A percentile compares a stretch with the other conserved stretches of the same genome.
These are phyloP conservation scores for Venustampulla echinocandica DNA, from an alignment of 495 filamentous ascomycete genomes.

Conservation along the genomic window DNA sequence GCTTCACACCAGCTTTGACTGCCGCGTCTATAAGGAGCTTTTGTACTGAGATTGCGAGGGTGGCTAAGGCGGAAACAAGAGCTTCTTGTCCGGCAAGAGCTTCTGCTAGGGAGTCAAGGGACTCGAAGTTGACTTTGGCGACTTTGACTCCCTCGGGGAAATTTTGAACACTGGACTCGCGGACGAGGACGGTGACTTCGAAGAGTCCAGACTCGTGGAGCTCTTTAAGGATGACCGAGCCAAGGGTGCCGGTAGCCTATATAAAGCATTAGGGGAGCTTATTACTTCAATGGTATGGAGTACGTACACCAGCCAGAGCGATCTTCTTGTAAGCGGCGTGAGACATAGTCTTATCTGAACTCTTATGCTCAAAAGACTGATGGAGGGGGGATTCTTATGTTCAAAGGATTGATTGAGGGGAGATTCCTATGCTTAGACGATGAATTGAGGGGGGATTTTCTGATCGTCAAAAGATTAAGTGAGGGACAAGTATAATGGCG, in stretches of 20 bases:
- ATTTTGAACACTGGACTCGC: constrained; percentile 31
- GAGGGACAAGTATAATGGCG: no score
- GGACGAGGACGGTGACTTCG: constrained; percentile 49
- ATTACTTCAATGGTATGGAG: neutral
- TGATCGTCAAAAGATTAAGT: no score
- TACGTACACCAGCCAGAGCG: constrained; percentile 11
- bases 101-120: constrained; percentile 36
- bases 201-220: constrained; percentile 44
- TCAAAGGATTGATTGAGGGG: no score
- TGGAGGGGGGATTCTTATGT: no score
- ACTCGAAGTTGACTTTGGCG: constrained; percentile 41
- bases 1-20: constrained; percentile 45
- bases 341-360: constrained; percentile 4
- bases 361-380: no score
- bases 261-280: neutral
- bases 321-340: constrained; percentile 16
- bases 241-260: constrained; percentile 41
- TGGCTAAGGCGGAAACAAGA: constrained; percentile 42
- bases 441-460: no score
- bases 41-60: constrained; percentile 32
- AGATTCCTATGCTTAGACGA: no score
- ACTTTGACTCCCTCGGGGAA: constrained; percentile 31
- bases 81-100: constrained; percentile 50
- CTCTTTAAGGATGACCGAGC: constrained; percentile 42
- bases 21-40: constrained; percentile 51